Evolutionary conservation across 164 flowering plant species (phyloP), one percentile per base, ranked within the genome.

Genomic region (Cinnamomum micranthum): DNA sequence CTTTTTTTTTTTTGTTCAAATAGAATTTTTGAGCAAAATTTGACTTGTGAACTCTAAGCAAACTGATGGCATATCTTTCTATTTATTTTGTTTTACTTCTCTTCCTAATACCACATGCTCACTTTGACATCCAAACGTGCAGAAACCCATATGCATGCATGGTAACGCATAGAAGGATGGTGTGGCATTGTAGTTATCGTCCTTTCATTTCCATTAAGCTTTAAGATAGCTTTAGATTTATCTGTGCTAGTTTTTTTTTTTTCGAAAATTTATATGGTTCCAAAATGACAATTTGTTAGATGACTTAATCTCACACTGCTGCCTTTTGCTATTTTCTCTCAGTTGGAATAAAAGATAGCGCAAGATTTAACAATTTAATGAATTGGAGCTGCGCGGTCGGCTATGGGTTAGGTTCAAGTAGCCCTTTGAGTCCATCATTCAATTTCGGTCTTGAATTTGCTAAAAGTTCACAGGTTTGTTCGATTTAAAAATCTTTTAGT

Each of bases 371-470:
- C 58, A 82, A 93, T 73, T 75, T 88, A 67, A 84, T 14, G 80
- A 93, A 88, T 74, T 95, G 94, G 94, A 95, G 95, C 78, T 87
- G 87, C 78, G 99, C 97, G 33, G 79, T 93, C 66, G 93, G 93
- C 74, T 95, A 95, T 75, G 95, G 92, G 35, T 76, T 84, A 63
- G 99, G 97, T 66, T 86, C 93, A 64, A 85, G 86, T 70, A 90
- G 99, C 80, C 97, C 97, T 51, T 75, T 93, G 86, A 93, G 89
- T 73, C 99, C 99, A 75, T 93, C 99, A 23, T 93, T 87, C 86
- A 95, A 89, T 82, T 93, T 95, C 82, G 79, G 92, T 76, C 95
- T 93, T 83, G 99, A 95, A 80, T 87, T 93, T 77, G 94, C 89
- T 27, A 86, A 82, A 76, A 87, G 84, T 77, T 87, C 93, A 27